phyloP scores from a whole-genome alignment of 2,329 filamentous ascomycete genomes.

The Neofusicoccum laricinum region DNA sequence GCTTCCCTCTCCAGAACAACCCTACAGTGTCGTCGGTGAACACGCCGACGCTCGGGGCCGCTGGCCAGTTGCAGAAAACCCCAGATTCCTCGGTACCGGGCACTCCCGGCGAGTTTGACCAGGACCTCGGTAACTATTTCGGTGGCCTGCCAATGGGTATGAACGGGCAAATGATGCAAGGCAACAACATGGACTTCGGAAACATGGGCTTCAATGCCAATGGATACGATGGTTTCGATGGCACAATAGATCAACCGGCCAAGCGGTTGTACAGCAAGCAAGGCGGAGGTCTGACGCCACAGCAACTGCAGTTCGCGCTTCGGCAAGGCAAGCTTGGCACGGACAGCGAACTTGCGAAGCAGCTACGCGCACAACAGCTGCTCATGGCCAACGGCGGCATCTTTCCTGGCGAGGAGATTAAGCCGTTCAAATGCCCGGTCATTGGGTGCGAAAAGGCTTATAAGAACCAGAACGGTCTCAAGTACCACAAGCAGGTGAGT shows the following conservation, averaged over 20 bases:
- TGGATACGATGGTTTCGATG: conserved; percentile 38
- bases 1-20: conserved; percentile 81
- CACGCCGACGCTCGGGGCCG: conserved; percentile 78
- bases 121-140: conserved; percentile 55
- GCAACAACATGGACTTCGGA: conserved; percentile 26
- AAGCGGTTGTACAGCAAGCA: conserved; percentile 86
- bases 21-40: conserved; percentile 97
- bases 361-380: conserved; percentile 60
- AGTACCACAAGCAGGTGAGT: conserved; percentile 74
- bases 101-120: conserved; percentile 71
- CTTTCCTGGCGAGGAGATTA: conserved; percentile 73
- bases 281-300: conserved; percentile 66
- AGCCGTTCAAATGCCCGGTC: conserved; percentile 95
- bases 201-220: conserved; percentile 36
- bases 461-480: conserved; percentile 98
- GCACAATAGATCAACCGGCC: conserved; percentile 83
- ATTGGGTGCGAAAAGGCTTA: conserved; percentile 99
- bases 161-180: conserved; percentile 34
- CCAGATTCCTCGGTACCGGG: conserved; percentile 67
- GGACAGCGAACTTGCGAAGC: conserved; percentile 71
- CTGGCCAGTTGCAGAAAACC: conserved; percentile 58
- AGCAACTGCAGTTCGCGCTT: conserved; percentile 71
- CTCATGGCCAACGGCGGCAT: conserved; percentile 48
- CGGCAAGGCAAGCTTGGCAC: conserved; percentile 72
- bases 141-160: conserved; percentile 32